phyloP scores from a whole-genome alignment of 2,329 filamentous ascomycete species.

The Aspergillus sp. region DNA sequence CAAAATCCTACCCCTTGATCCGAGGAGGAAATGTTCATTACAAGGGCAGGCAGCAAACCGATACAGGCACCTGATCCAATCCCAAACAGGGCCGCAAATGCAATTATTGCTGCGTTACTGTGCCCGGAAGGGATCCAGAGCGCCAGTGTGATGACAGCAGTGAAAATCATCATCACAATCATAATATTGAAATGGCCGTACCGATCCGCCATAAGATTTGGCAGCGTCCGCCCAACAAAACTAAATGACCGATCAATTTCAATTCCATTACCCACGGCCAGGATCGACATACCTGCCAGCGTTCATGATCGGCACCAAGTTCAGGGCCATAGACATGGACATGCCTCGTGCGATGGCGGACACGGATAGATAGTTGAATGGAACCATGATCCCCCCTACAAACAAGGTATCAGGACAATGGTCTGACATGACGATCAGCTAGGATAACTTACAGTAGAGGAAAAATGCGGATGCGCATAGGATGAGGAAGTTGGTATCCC shows the following conservation, averaged over 20 bases:
- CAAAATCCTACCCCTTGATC: slow-evolving; percentile 17
- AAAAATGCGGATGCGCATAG: slow-evolving; percentile 4
- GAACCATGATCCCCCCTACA: background rate
- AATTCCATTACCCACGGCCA: background rate
- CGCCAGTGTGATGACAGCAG: slow-evolving; percentile 11
- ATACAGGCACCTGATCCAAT: slow-evolving; percentile 21
- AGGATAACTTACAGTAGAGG: slow-evolving; percentile 15
- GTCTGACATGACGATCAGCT: background rate
- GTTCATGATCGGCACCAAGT: slow-evolving; percentile 20
- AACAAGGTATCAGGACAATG: background rate
- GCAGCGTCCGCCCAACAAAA: slow-evolving; percentile 16
- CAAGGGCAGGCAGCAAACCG: slow-evolving; percentile 16
- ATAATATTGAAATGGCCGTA: slow-evolving; percentile 21
- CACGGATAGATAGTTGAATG: background rate
- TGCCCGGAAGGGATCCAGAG: slow-evolving; percentile 13
- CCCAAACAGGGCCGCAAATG: slow-evolving; percentile 19
- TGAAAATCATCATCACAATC: slow-evolving; percentile 10
- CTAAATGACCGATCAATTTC: background rate
- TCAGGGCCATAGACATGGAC: slow-evolving; percentile 20
- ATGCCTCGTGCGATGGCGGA: slow-evolving; percentile 18
- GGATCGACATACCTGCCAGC: slow-evolving; percentile 6
- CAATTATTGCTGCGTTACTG: slow-evolving; percentile 14
- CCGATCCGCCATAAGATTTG: slow-evolving; percentile 14
- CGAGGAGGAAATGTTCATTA: slow-evolving; percentile 18
- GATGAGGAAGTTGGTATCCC: slow-evolving; percentile 1